Evolutionary conservation across 176 grass and related monocot genomes (phyloP), one percentile per base, ranked within the genome.

Genomic region (Echinochloa phyllopogon): DNA sequence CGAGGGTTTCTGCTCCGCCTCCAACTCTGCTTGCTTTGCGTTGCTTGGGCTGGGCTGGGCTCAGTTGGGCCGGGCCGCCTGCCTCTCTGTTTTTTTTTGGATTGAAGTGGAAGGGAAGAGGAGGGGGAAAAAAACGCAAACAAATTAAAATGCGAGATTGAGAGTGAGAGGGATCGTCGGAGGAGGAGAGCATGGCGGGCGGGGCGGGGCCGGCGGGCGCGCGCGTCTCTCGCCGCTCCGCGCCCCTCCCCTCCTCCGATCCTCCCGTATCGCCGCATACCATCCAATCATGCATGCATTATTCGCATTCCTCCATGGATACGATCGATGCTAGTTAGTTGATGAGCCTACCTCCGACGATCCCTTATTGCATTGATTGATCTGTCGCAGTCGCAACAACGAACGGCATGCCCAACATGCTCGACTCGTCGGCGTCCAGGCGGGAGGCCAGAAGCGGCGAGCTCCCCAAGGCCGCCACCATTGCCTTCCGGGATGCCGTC

Each of bases 361-460:
- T 33, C 29, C 29, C 29, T 33, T 33, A 33, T 33, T 33, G 29
- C 29, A 33, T 33, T 33, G 29, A 33, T 33, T 33, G 29, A 48
- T 49, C 48, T 13, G 10, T 4, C 2, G 47, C 47, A 48, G 0
- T 14, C 47, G 47, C 10, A 48, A 14, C 47, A 48, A 3, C 9
- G 13, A 50, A 3, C 48, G 49, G 49, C 49, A 51, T 57, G 23
- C 15, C 12, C 17, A 91, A 8, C 78, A 91, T 82, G 55, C 79
- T 55, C 10, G 83, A 75, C 69, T 88, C 69, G 4, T 94, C 61
- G 48, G 72, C 69, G 41, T 87, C 68, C 6, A 83, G 70, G 74
- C 65, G 75, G 49, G 82, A 89, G 77, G 18, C 61, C 44, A 67
- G n/a, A 44, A 83, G 51, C 18, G 24, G 64, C 51, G 74, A 83